Base-by-base conservation (phyloP, 352 stramenopile species). In the Pythium phragmiticola region DNA sequence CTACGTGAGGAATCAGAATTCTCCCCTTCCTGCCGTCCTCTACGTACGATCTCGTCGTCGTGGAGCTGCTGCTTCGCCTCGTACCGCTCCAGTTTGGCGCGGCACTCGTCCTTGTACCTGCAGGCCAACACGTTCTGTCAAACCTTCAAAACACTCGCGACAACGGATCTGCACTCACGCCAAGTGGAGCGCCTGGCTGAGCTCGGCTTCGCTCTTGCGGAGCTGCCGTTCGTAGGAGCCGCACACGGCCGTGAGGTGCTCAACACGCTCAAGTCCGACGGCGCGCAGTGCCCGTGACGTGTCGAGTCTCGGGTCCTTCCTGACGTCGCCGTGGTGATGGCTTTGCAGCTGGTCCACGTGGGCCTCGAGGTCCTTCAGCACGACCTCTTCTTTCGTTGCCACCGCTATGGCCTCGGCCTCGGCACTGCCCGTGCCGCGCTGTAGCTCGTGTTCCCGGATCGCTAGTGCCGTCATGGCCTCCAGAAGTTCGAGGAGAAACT, bases 171-270 rank as follows among this genome's bases (percentile, higher is more conserved):
- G 19, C n/a, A 58, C 66, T 28, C 59, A 76, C 69, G 59, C 66
- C 1, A 77, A 84, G 59, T 82, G 72, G 47, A 83, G 74, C 7
- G 77, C 77, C 30, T 74, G 65, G 3, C 76, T 80, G 39, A 88
- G 69, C 39, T 84, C 81, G 0, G 60, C 73, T 37, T 90, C 79
- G 19, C 69, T 76, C 1, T 72, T 74, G 13, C 77, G 58, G 16
- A 90, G 70, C 63, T 88, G 81, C 2, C 56, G 62, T 14, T 90
- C 81, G 46, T 90, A 88, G 2, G 55, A 47, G 1, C 39, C 59
- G 47, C 75, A 84, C 30, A 84, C 69, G 6, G 65, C 42, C 59
- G 74, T 53, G 37, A 88, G 62, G 30, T 88, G 75, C 41, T 73
- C 62, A 13, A 87, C 65, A 41, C 77, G 69, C 23, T 76, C 56